A percentile compares a stretch with the other conserved stretches of the same genome.
Conservation (phyloP, 2,329 filamentous ascomycete genomes). For the Beauveria sp. region DNA sequence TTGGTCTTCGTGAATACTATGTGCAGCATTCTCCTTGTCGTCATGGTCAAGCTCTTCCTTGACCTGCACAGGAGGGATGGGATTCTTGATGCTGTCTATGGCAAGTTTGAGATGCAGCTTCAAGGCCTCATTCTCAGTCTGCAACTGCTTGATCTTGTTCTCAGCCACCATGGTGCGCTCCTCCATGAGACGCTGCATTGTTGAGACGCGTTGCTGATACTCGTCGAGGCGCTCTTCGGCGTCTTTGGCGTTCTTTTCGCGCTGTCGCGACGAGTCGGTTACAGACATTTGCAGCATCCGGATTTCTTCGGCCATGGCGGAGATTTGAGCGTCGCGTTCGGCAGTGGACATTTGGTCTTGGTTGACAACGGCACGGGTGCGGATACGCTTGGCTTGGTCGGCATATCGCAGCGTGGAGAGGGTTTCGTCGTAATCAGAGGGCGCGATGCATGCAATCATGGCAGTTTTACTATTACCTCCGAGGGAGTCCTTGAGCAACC, state of each 20-base stretch:
- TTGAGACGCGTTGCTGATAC: slow-evolving; percentile 82
- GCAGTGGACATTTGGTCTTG: slow-evolving; percentile 89
- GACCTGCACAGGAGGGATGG: slow-evolving; percentile 59
- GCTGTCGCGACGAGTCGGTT: slow-evolving; percentile 49
- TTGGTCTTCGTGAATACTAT: slow-evolving; percentile 31
- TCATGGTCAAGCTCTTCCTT: slow-evolving; percentile 17
- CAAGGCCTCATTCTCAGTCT: slow-evolving; percentile 84
- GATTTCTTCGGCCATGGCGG: slow-evolving; percentile 92
- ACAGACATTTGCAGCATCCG: slow-evolving; percentile 72
- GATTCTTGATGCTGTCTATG: slow-evolving; percentile 80
- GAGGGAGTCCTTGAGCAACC: slow-evolving; percentile 91
- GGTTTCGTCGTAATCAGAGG: slow-evolving; percentile 94
- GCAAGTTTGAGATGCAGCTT: slow-evolving; percentile 82
- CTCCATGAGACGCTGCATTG: slow-evolving; percentile 94
- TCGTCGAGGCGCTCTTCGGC: slow-evolving; percentile 84
- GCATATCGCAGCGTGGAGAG: slow-evolving; percentile 93
- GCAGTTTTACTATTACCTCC: slow-evolving; percentile 97
- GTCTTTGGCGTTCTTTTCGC: slow-evolving; percentile 68
- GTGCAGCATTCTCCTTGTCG: slow-evolving; percentile 22
- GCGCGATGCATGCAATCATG: slow-evolving; percentile 97
- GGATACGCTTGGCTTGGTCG: slow-evolving; percentile 95
- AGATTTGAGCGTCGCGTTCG: slow-evolving; percentile 88
- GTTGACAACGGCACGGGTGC: slow-evolving; percentile 89
- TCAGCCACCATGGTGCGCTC: slow-evolving; percentile 85
- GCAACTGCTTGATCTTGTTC: slow-evolving; percentile 84